Conservation (phyloP, 108 stramenopile species). For the Epipyxis sp. region DNA sequence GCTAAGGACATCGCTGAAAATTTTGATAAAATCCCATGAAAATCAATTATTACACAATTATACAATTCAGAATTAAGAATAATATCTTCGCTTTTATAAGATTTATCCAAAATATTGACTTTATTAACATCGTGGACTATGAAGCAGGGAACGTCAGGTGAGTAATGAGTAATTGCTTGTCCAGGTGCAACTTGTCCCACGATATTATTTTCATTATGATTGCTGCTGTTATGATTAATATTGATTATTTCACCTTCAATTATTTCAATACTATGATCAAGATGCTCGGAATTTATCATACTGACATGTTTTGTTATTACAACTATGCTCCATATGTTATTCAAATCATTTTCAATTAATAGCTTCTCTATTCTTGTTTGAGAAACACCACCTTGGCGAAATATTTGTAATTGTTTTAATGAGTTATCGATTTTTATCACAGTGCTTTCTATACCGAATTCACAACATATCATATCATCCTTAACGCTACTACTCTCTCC, state of each 20-base stretch:
- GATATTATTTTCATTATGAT: slow-evolving; percentile 56
- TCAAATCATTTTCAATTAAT: not conserved
- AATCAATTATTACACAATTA: slow-evolving; percentile 4
- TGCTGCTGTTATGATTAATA: not conserved
- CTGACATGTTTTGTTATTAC: not conserved
- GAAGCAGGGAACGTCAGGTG: slow-evolving; percentile 80
- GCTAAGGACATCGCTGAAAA: not conserved
- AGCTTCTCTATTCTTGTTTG: slow-evolving; percentile 11
- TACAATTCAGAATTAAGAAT: not conserved
- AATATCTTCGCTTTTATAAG: not conserved
- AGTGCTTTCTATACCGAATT: slow-evolving; percentile 64
- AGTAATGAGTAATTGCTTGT: slow-evolving; percentile 88
- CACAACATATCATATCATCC: slow-evolving; percentile 35
- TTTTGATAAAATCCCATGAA: not conserved
- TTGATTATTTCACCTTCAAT: not conserved
- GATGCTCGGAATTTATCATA: slow-evolving; percentile 1
- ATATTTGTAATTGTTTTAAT: slow-evolving; percentile 17
- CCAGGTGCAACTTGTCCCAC: slow-evolving; percentile 81
- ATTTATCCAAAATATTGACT: no score
- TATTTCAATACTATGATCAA: not conserved
- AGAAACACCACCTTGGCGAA: slow-evolving; percentile 45
- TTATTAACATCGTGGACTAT: slow-evolving; percentile 41
- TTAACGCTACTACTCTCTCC: slow-evolving; percentile 18
- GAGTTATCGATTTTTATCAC: slow-evolving; percentile 48
- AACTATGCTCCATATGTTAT: not conserved